Evolutionary conservation across 331 rosid genomes (phyloP).

Genomic region (Malus hybrid): DNA sequence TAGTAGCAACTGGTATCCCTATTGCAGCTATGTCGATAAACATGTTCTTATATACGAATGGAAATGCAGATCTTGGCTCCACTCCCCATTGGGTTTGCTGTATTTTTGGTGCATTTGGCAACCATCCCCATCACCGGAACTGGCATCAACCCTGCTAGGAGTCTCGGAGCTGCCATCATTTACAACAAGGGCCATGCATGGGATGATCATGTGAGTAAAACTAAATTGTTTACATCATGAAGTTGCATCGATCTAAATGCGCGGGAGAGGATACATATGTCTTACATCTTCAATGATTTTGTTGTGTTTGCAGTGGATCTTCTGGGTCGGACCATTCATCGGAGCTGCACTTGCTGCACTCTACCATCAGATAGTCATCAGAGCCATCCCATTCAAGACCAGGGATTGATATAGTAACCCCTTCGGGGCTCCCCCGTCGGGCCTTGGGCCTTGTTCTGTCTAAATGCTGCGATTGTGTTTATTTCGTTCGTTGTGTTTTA

Average conservation of each 20-base stretch:
- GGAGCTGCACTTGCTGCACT: slow-evolving; percentile 37
- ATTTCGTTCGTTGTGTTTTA: not conserved
- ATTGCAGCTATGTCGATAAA: not conserved
- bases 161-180: slow-evolving; percentile 38
- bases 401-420: slow-evolving; percentile 10
- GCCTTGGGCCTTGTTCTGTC: not conserved
- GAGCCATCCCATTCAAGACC: slow-evolving; percentile 35
- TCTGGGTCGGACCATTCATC: slow-evolving; percentile 36
- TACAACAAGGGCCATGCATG: slow-evolving; percentile 33
- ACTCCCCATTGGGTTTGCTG: slow-evolving; percentile 36
- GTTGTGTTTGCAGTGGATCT: slow-evolving; percentile 22
- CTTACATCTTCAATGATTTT: not conserved
- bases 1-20: not conserved
- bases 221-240: not conserved
- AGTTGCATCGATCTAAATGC: not conserved
- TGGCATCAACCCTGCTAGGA: slow-evolving; percentile 39
- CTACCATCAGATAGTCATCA: slow-evolving; percentile 34
- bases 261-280: not conserved
- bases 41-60: not conserved
- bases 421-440: too few relatives aligned
- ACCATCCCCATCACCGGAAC: slow-evolving; percentile 40
- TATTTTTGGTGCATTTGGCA: slow-evolving; percentile 35
- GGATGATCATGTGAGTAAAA: slow-evolving; percentile 25
- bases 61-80: slow-evolving; percentile 35
- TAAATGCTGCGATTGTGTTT: not conserved